phyloP scores from a whole-genome alignment of 2,329 filamentous ascomycete species.

The Hymenoscyphus fraxineus region DNA sequence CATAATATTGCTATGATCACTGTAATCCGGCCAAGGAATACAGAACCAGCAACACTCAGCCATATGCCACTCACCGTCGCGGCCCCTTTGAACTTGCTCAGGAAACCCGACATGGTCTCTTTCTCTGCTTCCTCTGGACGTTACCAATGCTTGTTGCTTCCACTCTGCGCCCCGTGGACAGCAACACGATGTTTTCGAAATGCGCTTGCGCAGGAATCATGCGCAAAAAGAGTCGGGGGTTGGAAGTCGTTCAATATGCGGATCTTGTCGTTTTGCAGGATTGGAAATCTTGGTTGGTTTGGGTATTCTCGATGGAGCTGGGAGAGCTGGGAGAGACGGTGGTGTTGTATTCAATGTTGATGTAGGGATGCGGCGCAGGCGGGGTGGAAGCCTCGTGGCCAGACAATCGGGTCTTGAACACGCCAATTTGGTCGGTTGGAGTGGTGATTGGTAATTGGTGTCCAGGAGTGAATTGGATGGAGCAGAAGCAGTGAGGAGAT shows the following conservation, averaged over 20 bases:
- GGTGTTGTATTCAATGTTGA: background rate
- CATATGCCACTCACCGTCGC: conserved; percentile 46
- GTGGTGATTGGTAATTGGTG: background rate
- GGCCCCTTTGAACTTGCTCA: conserved; percentile 56
- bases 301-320: conserved; percentile 8
- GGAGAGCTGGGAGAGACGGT: conserved; percentile 6
- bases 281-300: background rate
- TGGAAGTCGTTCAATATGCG: conserved; percentile 9
- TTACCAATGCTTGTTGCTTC: conserved; percentile 12
- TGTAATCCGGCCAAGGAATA: background rate
- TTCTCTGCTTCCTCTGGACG: conserved; percentile 9
- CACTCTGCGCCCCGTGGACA: conserved; percentile 21
- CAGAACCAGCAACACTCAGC: background rate
- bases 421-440: background rate
- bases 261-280: background rate
- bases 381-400: conserved; percentile 10
- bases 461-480: background rate
- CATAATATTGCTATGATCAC: background rate
- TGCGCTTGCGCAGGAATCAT: conserved; percentile 18
- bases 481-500: background rate
- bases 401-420: background rate
- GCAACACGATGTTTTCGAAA: conserved; percentile 18
- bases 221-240: conserved; percentile 13
- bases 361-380: conserved; percentile 6
- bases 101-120: conserved; percentile 51